These are phyloP conservation scores for Silybum marianum DNA, from an alignment of 129 eudicot genomes.

Conservation along the genomic window DNA sequence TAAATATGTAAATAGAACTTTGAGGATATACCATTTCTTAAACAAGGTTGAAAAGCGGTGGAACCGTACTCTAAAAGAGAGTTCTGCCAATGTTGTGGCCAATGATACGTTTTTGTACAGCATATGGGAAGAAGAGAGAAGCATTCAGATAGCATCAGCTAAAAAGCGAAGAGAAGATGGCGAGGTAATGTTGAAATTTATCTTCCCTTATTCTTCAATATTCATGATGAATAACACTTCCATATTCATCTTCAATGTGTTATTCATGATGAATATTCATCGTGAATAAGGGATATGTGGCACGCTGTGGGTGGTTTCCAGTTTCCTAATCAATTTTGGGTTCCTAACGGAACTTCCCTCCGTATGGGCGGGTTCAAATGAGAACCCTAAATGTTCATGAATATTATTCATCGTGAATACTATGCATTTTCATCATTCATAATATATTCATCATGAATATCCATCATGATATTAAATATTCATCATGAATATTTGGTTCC, in stretches of 20 bases:
- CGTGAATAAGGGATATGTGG: too few relatives aligned
- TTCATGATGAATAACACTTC: not conserved
- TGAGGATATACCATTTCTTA: slow-evolving; percentile 33
- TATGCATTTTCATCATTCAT: not conserved
- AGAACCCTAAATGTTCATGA: not conserved
- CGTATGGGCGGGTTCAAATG: not conserved
- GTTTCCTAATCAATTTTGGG: not conserved
- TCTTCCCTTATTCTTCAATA: not conserved
- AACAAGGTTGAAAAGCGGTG: slow-evolving; percentile 60
- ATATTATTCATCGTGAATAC: not conserved
- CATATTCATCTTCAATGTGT: not conserved
- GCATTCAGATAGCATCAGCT: slow-evolving; percentile 33
- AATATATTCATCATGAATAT: not conserved
- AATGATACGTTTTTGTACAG: slow-evolving; percentile 64
- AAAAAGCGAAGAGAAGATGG: slow-evolving; percentile 87
- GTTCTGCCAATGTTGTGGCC: slow-evolving; percentile 26
- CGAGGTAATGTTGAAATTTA: slow-evolving; percentile 50
- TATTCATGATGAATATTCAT: not conserved
- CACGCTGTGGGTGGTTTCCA: too few relatives aligned
- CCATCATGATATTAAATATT: not conserved
- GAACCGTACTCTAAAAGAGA: slow-evolving; percentile 40
- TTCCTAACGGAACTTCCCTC: not conserved
- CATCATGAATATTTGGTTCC: not conserved
- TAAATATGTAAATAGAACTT: slow-evolving; percentile 42
- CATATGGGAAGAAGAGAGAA: slow-evolving; percentile 91